A percentile compares a stretch with the other conserved stretches of the same genome.
These are phyloP conservation scores for Candida anutae DNA, from an alignment of 1,139 yeast species.

Conservation along the genomic window DNA sequence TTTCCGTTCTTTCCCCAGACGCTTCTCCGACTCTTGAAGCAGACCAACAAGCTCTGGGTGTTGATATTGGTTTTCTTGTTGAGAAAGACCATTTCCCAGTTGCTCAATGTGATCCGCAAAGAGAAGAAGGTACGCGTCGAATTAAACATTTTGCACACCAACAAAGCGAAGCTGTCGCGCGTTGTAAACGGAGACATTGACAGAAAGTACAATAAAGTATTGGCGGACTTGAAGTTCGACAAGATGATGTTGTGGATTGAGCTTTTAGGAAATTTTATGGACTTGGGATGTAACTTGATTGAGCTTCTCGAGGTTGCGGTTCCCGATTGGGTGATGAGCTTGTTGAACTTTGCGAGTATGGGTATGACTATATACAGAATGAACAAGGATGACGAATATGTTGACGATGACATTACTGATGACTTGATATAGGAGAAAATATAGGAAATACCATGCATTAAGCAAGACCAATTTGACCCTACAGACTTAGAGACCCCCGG, in stretches of 20 bases:
- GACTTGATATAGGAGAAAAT: conserved; percentile 28
- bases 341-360: conserved; percentile 39
- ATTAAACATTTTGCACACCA: conserved; percentile 23
- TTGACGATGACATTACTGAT: conserved; percentile 40
- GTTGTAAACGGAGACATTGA: conserved; percentile 21
- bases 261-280: conserved; percentile 37
- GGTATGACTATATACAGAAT: conserved; percentile 43
- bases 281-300: conserved; percentile 33
- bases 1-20: conserved; percentile 35
- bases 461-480: neutral
- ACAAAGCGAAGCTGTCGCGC: conserved; percentile 10
- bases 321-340: conserved; percentile 39
- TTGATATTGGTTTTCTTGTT: conserved; percentile 35
- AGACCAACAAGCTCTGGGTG: conserved; percentile 41
- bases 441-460: too few relatives aligned
- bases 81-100: conserved; percentile 36
- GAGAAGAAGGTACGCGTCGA: conserved; percentile 34
- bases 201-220: conserved; percentile 32
- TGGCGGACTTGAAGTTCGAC: conserved; percentile 38
- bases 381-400: conserved; percentile 45
- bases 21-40: conserved; percentile 25
- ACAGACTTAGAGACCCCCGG: neutral
- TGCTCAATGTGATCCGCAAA: conserved; percentile 32
- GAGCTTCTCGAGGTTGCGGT: conserved; percentile 31
- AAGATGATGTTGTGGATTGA: conserved; percentile 37